Base-by-base conservation (phyloP, 1,139 yeast species). In the Suhomyces bribrorum region DNA sequence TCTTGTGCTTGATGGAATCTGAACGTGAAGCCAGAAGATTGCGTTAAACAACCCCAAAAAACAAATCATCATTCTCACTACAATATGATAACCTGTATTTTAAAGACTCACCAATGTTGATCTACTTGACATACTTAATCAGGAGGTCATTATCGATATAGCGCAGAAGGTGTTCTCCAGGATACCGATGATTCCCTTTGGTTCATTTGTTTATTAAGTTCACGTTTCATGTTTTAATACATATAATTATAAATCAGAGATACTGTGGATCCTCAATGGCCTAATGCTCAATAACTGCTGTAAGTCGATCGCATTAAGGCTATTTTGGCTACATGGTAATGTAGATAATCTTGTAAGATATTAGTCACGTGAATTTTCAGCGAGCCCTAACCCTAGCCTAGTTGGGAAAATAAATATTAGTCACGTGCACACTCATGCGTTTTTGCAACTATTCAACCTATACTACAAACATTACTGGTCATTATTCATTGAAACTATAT, bases 1-100 rank as follows among this genome's bases (percentile, higher is more conserved):
- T 92, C 77, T 86, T 92, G 74, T 92, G 96, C 75, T 83, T 92
- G 74, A 92, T 92, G 96, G 97, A 92, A 81, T 92, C 97, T 62
- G 97, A 92, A 82, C 92, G 97, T 84, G 97, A 92, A 82, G 98
- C 97, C 66, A 85, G 94, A 78, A 71, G 77, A 69, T 72, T 72
- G 61, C 77, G 77, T 69, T 72, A 70, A 62, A 28, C 43, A 36
- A 31, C 26, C 31, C 34, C 32, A 36, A 27, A 25, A 11, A 15
- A 29, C 38, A 34, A 16, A 28, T 34, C 44, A 40, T 36, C 44
- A 31, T 35, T 35, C 35, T 40, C 35, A 40, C 33, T 29, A 36
- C 40, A 26, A 34, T 37, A 37, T 32, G 31, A 39, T 39, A 31
- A 31, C 39, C 39, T 39, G 37, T 36, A 35, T 39, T 36, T 33